Conservation (phyloP, 2,329 filamentous ascomycete species). For the Trichoderma sp. region DNA sequence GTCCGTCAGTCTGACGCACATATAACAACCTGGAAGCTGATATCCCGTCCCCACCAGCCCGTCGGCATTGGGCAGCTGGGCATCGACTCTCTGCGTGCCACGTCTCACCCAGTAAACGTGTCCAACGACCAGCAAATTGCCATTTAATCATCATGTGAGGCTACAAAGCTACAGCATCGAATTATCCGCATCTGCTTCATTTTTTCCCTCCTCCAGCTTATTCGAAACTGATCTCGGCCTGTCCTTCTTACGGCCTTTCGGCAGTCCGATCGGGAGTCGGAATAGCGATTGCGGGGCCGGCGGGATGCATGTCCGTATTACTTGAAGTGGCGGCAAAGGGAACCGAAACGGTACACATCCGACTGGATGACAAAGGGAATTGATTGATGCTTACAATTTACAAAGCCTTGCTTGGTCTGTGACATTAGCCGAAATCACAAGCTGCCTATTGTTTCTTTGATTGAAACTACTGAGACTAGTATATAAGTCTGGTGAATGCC, state of each 20-base stretch:
- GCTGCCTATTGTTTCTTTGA: not conserved
- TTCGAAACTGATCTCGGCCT: not conserved
- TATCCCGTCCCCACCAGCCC: constrained; percentile 3
- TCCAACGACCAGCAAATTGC: not conserved
- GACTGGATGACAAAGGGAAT: not conserved
- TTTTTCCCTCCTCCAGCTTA: not conserved
- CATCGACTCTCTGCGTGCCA: constrained; percentile 14
- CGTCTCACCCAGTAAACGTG: not conserved
- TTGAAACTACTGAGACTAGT: not conserved
- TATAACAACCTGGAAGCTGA: not conserved
- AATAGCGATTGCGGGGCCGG: not conserved
- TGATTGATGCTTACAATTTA: not conserved
- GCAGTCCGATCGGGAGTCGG: not conserved
- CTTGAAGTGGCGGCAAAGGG: not conserved
- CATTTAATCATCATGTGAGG: not conserved
- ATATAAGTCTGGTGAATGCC: not conserved
- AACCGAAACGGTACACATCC: not conserved
- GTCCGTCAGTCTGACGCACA: not conserved
- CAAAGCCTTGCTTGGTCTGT: not conserved
- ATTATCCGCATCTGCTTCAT: not conserved
- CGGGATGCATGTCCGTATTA: not conserved
- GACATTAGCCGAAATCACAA: not conserved
- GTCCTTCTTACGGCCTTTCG: not conserved
- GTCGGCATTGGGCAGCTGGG: constrained; percentile 18
- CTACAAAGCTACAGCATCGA: no score